Conservation (phyloP, 2,329 filamentous ascomycete genomes). For the Neodidymelliopsis sp. region DNA sequence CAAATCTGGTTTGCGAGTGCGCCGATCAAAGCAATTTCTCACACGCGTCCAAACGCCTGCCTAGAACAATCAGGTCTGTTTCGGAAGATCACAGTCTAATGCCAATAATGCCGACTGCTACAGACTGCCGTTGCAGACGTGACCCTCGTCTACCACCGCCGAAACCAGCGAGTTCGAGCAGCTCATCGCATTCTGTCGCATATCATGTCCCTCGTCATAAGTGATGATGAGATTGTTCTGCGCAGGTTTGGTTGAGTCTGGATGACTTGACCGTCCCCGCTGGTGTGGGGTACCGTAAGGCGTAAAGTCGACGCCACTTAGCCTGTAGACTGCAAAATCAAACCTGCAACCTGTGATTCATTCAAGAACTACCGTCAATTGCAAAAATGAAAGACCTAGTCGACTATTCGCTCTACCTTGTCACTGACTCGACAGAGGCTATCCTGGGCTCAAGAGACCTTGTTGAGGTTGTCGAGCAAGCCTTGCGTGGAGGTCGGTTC, state of each 20-base stretch:
- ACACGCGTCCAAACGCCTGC: conserved; percentile 7
- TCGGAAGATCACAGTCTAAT: not conserved
- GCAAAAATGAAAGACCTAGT: conserved; percentile 54
- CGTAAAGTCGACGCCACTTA: conserved; percentile 4
- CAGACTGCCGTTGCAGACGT: not conserved
- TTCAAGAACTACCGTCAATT: conserved; percentile 27
- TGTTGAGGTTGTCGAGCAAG: conserved; percentile 74
- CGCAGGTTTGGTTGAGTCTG: too few relatives aligned
- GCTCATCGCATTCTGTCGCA: too few relatives aligned
- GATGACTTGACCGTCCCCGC: conserved; percentile 4
- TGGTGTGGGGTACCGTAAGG: conserved; percentile 13
- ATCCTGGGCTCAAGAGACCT: conserved; percentile 79
- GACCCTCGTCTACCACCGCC: not conserved
- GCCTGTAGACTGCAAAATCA: not conserved
- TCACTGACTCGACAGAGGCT: conserved; percentile 89
- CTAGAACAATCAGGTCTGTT: conserved; percentile 13
- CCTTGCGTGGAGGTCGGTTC: conserved; percentile 72
- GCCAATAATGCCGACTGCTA: conserved; percentile 6
- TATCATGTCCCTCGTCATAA: too few relatives aligned
- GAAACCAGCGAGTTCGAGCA: too few relatives aligned
- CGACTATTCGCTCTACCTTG: conserved; percentile 86
- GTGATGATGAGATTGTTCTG: too few relatives aligned
- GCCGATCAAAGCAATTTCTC: conserved; percentile 18
- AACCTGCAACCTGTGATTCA: not conserved
- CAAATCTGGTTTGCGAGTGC: not conserved